These are phyloP conservation scores for Pseudogymnoascus sp. DNA, from an alignment of 2,329 filamentous ascomycete species.

Conservation along the genomic window DNA sequence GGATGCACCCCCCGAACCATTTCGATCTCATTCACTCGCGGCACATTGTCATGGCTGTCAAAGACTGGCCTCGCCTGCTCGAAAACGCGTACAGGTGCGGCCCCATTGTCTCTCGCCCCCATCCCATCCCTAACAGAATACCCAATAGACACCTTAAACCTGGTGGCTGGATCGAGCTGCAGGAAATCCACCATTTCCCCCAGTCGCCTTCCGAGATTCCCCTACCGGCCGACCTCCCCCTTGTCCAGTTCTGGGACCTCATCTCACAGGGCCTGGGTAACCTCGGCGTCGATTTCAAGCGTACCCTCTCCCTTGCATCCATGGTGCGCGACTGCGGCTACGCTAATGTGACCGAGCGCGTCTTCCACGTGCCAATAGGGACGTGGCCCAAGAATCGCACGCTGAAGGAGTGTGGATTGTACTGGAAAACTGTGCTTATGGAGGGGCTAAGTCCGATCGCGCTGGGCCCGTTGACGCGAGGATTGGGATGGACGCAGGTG, in stretches of 20 bases:
- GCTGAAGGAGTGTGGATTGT: conserved; percentile 43
- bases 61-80: conserved; percentile 45
- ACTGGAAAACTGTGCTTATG: conserved; percentile 42
- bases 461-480: conserved; percentile 42
- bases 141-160: conserved; percentile 40
- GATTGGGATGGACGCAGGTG: conserved; percentile 39
- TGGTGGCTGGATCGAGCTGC: conserved; percentile 47
- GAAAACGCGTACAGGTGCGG: conserved; percentile 38
- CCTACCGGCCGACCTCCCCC: conserved; percentile 33
- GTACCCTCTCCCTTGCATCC: conserved; percentile 34
- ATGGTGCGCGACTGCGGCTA: conserved; percentile 44
- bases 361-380: conserved; percentile 46
- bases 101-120: neutral
- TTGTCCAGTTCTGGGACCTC: conserved; percentile 40
- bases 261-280: conserved; percentile 37
- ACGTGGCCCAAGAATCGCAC: conserved; percentile 44
- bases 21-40: conserved; percentile 56
- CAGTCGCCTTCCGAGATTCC: conserved; percentile 34
- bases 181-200: conserved; percentile 45
- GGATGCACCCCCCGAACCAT: conserved; percentile 44
- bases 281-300: conserved; percentile 40
- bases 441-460: conserved; percentile 44
- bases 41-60: conserved; percentile 46
- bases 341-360: conserved; percentile 40
- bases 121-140: conserved; percentile 11